These are phyloP conservation scores for Leishmania gerbilli DNA, from an alignment of 208 protist genomes.

Conservation along the genomic window DNA sequence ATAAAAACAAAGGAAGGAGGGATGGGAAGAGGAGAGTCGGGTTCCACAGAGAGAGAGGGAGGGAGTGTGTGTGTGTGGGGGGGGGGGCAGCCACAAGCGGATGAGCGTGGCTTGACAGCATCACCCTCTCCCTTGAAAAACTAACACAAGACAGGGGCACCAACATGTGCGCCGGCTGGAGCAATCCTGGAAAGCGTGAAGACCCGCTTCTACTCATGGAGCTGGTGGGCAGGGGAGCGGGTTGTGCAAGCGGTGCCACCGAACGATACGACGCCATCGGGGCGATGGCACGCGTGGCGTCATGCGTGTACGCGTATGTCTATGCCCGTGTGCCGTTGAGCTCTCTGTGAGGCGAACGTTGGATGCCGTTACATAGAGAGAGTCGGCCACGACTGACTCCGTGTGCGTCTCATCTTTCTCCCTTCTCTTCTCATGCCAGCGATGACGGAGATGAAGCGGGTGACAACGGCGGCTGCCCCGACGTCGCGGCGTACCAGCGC, in stretches of 20 bases:
- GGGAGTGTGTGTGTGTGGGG: too few relatives aligned
- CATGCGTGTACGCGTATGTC: background rate
- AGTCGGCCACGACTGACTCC: background rate
- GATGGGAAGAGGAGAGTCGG: background rate
- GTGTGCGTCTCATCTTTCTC: too few relatives aligned
- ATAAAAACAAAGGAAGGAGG: background rate
- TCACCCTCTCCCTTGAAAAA: background rate
- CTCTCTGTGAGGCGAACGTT: background rate
- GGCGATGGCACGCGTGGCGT: background rate
- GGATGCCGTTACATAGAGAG: background rate
- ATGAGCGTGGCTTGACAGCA: background rate
- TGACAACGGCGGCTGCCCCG: background rate
- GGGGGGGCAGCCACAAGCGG: background rate
- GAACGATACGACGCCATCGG: background rate
- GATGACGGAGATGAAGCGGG: background rate
- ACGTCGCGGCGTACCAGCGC: slow-evolving; percentile 26
- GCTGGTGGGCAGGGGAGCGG: background rate
- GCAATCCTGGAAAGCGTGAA: background rate
- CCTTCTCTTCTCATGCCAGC: background rate
- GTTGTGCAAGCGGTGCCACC: background rate
- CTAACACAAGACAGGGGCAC: background rate
- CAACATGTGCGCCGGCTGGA: background rate
- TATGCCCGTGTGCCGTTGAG: background rate
- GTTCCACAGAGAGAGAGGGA: background rate
- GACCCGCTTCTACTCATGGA: background rate